Percentiles rank a stretch among this genome's conserved stretches.
These are phyloP conservation scores for Pisolithus albus DNA, from an alignment of 768 basidiomycete species.

Conservation along the genomic window DNA sequence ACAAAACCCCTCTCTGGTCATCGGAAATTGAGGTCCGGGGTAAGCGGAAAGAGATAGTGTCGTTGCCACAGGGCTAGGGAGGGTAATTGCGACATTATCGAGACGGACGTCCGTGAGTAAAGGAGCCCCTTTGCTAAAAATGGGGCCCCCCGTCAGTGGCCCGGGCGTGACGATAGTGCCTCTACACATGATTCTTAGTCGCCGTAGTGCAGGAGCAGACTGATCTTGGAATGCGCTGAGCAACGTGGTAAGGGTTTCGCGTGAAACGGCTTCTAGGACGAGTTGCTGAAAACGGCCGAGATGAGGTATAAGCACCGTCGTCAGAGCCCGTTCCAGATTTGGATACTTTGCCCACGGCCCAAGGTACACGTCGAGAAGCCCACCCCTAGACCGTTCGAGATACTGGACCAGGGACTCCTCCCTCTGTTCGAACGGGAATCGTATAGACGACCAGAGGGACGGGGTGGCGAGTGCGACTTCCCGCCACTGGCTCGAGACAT, in stretches of 20 bases:
- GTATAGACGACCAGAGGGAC: constrained; percentile 30
- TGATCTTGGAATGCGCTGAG: constrained; percentile 19
- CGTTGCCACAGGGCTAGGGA: constrained; percentile 16
- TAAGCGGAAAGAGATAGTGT: constrained; percentile 28
- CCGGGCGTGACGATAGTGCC: constrained; percentile 24
- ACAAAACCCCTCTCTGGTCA: constrained; percentile 20
- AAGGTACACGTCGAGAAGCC: constrained; percentile 27
- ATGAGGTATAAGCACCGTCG: constrained; percentile 23
- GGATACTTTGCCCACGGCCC: constrained; percentile 28
- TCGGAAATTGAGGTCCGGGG: constrained; percentile 27
- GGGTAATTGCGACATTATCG: constrained; percentile 24
- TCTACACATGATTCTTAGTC: constrained; percentile 24
- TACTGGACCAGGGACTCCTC: constrained; percentile 27
- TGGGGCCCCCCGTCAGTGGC: constrained; percentile 14
- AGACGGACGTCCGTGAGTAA: constrained; percentile 27
- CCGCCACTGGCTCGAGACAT: constrained; percentile 30
- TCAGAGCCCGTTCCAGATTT: constrained; percentile 19
- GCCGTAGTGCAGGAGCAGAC: constrained; percentile 21
- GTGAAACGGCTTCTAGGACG: constrained; percentile 25
- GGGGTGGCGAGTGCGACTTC: constrained; percentile 28
- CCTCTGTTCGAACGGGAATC: constrained; percentile 24
- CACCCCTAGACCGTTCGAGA: constrained; percentile 25
- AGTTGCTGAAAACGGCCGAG: constrained; percentile 23
- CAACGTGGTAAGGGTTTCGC: constrained; percentile 22
- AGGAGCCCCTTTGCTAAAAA: constrained; percentile 29